Evolutionary conservation across 345 rosid genomes (phyloP), one percentile per base, ranked within the genome.

Genomic region (Tarenaya hassleriana): DNA sequence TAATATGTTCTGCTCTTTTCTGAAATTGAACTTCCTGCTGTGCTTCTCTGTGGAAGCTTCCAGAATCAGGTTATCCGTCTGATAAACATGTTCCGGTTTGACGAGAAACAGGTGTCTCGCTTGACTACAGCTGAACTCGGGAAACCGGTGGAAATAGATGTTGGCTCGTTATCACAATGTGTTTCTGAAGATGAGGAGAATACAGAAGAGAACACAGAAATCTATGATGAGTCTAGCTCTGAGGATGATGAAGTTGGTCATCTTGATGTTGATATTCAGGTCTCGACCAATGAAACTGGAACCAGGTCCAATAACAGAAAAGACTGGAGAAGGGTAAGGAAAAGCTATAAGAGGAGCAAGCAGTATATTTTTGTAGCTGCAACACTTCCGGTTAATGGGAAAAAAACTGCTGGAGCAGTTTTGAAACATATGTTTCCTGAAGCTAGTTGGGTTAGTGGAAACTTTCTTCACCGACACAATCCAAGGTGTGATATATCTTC

Each of bases 281-380:
- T 42, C 43, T 70, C 58, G 15, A 58, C 46, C 48, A 27, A 61
- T 35, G 57, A 47, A 57, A 49, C 27, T 51, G 67, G 66, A 48
- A 62, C 60, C 48, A 82, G 34, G 14, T 40, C 65, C 1, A 53
- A 46, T 13, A 57, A 53, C 40, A 75, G 50, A 76, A 81, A 59
- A 63, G 96, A 73, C 37, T 84, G 98, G 96, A 79, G 86, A 66
- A 79, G 95, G 68, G 84, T 75, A 59, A 76, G 84, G 61, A 85
- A 81, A 75, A 45, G 4, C 62, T 87, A 88, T 68, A 77, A 51
- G 17, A 79, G 94, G 40, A 84, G 95, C 60, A 92, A 92, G 73
- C 98, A 92, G 68, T 92, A 87, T 64, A 73, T 92, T 15, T 88
- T 92, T 66, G 83, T 92, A 64, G 98, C 98, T 27, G 98, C 98